Conservation (phyloP, 148 eudicot genomes). For the Chenopodium quinoa region DNA sequence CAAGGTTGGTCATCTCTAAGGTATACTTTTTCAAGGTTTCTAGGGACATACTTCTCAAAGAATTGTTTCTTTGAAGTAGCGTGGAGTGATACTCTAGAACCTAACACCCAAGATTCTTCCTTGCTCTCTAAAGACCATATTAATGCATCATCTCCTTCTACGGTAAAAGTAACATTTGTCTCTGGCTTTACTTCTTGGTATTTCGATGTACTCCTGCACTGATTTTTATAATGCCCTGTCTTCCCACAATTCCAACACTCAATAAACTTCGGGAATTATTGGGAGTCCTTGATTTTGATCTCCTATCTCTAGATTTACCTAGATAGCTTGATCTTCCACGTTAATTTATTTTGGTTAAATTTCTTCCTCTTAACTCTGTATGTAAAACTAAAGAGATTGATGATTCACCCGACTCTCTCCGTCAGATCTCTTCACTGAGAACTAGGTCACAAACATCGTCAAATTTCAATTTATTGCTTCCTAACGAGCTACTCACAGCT, state of each 20-base stretch:
- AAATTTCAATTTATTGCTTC: background rate
- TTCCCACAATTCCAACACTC: too few species aligned
- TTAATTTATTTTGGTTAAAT: background rate
- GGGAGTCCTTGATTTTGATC: too few species aligned
- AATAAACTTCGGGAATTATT: too few species aligned
- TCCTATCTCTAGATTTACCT: too few species aligned
- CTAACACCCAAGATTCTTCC: slow-evolving; percentile 13
- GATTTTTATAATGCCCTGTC: background rate
- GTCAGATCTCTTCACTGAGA: too few species aligned
- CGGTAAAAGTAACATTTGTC: too few species aligned
- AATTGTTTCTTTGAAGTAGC: background rate
- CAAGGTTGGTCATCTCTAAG: background rate
- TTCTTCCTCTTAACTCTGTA: too few species aligned
- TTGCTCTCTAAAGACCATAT: background rate
- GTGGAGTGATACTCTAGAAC: slow-evolving; percentile 1
- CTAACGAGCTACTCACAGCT: background rate
- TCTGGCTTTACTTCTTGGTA: background rate
- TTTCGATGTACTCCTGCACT: slow-evolving; percentile 4
- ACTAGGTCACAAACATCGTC: too few species aligned
- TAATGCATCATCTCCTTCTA: background rate
- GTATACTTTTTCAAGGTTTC: background rate
- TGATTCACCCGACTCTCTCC: too few species aligned
- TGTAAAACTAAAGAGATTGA: too few species aligned
- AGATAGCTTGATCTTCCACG: too few species aligned
- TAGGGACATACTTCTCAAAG: background rate